phyloP scores from a whole-genome alignment of 257 asterid species.

The Paraleonurus japonicus region DNA sequence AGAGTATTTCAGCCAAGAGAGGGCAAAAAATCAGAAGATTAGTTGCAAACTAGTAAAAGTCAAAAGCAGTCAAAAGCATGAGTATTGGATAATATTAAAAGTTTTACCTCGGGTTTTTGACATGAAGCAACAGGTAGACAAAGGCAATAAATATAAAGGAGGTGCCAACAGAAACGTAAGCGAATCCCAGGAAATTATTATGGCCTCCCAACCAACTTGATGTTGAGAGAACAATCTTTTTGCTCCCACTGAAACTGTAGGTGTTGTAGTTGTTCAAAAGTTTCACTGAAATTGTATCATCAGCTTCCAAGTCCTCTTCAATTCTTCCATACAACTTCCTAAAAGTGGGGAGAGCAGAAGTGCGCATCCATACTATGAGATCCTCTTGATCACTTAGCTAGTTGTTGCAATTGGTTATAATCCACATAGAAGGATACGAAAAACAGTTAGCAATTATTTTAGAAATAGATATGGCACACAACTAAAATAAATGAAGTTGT shows the following conservation, averaged over 20 bases:
- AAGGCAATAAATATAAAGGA: slow-evolving; percentile 46
- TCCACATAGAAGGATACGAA: slow-evolving; percentile 1
- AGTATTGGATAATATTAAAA: slow-evolving; percentile 12
- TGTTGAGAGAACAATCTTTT: slow-evolving; percentile 69
- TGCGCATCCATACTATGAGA: slow-evolving; percentile 83
- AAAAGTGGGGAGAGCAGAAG: slow-evolving; percentile 69
- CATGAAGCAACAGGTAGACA: slow-evolving; percentile 55
- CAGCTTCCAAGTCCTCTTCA: slow-evolving; percentile 61
- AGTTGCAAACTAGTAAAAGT: slow-evolving; percentile 8
- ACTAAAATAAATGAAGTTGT: slow-evolving; percentile 1
- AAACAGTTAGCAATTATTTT: slow-evolving; percentile 3
- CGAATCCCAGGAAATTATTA: slow-evolving; percentile 62
- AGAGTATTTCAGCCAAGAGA: slow-evolving; percentile 15
- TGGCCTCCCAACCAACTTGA: slow-evolving; percentile 72
- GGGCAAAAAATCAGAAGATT: slow-evolving; percentile 12
- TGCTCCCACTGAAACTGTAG: slow-evolving; percentile 72
- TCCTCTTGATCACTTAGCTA: slow-evolving; percentile 79
- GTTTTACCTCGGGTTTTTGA: slow-evolving; percentile 61
- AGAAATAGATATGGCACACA: neutral
- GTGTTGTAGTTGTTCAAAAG: slow-evolving; percentile 73
- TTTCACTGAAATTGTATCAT: slow-evolving; percentile 44
- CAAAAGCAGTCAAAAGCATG: slow-evolving; percentile 22
- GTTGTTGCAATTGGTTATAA: slow-evolving; percentile 30
- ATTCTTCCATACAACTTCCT: slow-evolving; percentile 74
- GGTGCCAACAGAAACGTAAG: slow-evolving; percentile 53